Percentiles rank a stretch among this genome's conserved stretches.
phyloP scores from a whole-genome alignment of 2,329 filamentous ascomycete genomes.

The Leptosphaerulina australis region DNA sequence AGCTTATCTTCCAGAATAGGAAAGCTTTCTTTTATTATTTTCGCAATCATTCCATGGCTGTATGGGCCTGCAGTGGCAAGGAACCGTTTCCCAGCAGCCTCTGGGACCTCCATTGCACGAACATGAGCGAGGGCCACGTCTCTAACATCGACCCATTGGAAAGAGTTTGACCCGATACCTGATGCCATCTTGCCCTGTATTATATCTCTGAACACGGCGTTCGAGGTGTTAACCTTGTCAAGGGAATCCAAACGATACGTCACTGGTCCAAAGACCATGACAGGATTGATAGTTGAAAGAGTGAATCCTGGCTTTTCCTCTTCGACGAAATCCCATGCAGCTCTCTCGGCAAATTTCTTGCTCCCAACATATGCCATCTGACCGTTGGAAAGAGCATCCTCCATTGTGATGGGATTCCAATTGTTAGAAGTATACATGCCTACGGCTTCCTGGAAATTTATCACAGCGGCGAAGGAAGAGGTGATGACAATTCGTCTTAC shows the following conservation, averaged over 20 bases:
- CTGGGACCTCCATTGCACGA: constrained; percentile 57
- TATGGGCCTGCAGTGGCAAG: background rate
- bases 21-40: too few relatives aligned
- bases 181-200: too few relatives aligned
- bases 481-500: constrained; percentile 73
- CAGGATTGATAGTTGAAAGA: background rate
- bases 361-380: constrained; percentile 44
- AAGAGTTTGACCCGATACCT: background rate
- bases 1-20: too few relatives aligned
- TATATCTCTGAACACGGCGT: too few relatives aligned
- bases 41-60: too few relatives aligned
- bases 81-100: constrained; percentile 52
- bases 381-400: constrained; percentile 52
- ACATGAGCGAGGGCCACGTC: constrained; percentile 66
- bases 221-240: too few relatives aligned
- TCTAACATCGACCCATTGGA: constrained; percentile 45
- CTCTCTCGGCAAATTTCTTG: constrained; percentile 63
- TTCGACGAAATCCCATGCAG: constrained; percentile 49
- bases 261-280: too few relatives aligned
- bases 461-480: constrained; percentile 67
- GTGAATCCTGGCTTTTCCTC: background rate
- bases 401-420: constrained; percentile 60
- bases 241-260: too few relatives aligned
- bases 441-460: too few relatives aligned
- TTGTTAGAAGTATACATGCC: too few relatives aligned